phyloP scores from a whole-genome alignment of 768 basidiomycete genomes.

The Gloeostereum incarnatum region DNA sequence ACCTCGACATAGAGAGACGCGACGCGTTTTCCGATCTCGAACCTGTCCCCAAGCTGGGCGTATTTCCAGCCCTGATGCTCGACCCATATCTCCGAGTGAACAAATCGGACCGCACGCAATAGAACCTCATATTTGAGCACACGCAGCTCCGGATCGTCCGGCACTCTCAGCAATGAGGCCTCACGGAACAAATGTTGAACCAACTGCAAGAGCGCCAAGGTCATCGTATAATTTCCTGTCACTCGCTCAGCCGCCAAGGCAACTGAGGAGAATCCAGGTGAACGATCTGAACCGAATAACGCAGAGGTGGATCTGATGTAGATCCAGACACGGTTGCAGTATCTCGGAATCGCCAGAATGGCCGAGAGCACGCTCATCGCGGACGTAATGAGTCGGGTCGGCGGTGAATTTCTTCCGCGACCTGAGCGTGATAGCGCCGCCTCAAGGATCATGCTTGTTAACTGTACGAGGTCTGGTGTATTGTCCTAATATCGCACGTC shows the following conservation, averaged over 20 bases:
- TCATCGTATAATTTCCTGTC: conserved; percentile 75
- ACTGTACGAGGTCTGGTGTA: conserved; percentile 63
- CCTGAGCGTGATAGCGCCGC: conserved; percentile 57
- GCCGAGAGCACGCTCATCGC: conserved; percentile 77
- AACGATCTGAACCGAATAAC: conserved; percentile 60
- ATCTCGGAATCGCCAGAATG: conserved; percentile 61
- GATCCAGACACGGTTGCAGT: conserved; percentile 82
- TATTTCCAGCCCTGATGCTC: conserved; percentile 86
- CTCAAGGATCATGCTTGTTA: conserved; percentile 75
- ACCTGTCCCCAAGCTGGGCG: conserved; percentile 68
- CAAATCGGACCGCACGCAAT: conserved; percentile 64
- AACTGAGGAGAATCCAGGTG: conserved; percentile 47
- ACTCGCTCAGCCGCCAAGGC: conserved; percentile 65
- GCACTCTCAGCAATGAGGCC: conserved; percentile 49
- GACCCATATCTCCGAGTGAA: conserved; percentile 85
- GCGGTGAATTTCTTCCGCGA: conserved; percentile 28
- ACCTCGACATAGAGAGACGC: conserved; percentile 60
- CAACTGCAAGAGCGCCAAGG: conserved; percentile 67
- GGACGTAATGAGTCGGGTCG: conserved; percentile 63
- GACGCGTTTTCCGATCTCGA: conserved; percentile 69
- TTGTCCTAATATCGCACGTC: too few species aligned
- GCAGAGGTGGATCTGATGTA: conserved; percentile 74
- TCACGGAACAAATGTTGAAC: conserved; percentile 71
- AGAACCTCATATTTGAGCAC: conserved; percentile 82
- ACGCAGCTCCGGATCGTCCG: conserved; percentile 50